Percentiles rank a stretch among this genome's conserved stretches.
Conservation (phyloP, 2,329 filamentous ascomycete species). For the Fusarium oxysporum region DNA sequence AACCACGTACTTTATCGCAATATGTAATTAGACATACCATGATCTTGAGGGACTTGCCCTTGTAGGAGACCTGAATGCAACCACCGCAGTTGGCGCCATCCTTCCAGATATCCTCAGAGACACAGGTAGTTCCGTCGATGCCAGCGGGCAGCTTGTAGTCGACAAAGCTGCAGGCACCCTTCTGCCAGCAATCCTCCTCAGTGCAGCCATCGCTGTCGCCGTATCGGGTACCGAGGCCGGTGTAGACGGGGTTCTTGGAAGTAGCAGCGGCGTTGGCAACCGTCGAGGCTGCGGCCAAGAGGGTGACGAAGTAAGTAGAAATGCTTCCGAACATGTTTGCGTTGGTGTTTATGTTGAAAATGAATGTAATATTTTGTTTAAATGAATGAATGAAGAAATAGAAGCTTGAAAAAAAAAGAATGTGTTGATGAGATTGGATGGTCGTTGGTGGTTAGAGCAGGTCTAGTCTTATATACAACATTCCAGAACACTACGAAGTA, state of each 20-base stretch:
- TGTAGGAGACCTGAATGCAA: slow-evolving; percentile 7
- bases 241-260: background rate
- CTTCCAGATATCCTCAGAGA: slow-evolving; percentile 19
- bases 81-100: slow-evolving; percentile 20
- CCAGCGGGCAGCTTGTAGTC: slow-evolving; percentile 10
- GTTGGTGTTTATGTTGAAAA: background rate
- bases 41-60: slow-evolving; percentile 10
- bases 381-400: background rate
- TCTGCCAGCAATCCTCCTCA: slow-evolving; percentile 18
- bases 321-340: slow-evolving; percentile 2
- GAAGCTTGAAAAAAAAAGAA: slow-evolving; percentile 5
- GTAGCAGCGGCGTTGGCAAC: slow-evolving; percentile 1
- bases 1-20: too few relatives aligned
- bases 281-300: slow-evolving; percentile 16
- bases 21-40: background rate
- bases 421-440: slow-evolving; percentile 2
- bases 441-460: background rate
- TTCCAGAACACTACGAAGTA: background rate
- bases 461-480: background rate
- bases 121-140: slow-evolving; percentile 12
- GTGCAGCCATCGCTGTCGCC: slow-evolving; percentile 7
- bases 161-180: slow-evolving; percentile 21
- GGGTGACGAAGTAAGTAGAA: slow-evolving; percentile 4
- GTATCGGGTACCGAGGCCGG: slow-evolving; percentile 13
- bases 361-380: background rate